Evolutionary conservation across 257 asterid genomes (phyloP).

Genomic region (Solanum pinnatisectum): DNA sequence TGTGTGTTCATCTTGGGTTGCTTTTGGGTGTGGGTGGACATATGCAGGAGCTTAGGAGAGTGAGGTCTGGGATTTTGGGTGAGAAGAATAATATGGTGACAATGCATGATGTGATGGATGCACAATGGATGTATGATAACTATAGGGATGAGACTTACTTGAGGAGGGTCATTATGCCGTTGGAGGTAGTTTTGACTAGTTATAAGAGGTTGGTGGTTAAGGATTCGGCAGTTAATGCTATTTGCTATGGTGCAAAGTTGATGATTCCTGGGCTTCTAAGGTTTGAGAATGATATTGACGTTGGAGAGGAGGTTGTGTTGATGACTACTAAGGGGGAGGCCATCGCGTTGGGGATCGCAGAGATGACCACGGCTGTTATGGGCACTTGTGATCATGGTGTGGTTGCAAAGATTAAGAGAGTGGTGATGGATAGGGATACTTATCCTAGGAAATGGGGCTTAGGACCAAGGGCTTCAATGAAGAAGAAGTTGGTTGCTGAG

Average conservation of each 20-base stretch:
- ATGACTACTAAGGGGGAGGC: conserved; percentile 98
- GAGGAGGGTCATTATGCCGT: conserved; percentile 89
- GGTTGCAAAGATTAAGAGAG: conserved; percentile 94
- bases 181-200: conserved; percentile 82
- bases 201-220: conserved; percentile 90
- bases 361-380: conserved; percentile 94
- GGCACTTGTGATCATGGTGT: conserved; percentile 96
- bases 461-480: conserved; percentile 91
- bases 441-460: conserved; percentile 97
- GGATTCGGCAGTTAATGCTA: conserved; percentile 91
- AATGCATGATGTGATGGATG: conserved; percentile 96
- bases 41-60: conserved; percentile 93
- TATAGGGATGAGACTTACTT: conserved; percentile 72
- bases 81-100: conserved; percentile 97
- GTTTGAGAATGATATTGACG: conserved; percentile 85
- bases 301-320: conserved; percentile 77
- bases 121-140: conserved; percentile 78
- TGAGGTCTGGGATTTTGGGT: conserved; percentile 78
- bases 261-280: conserved; percentile 93
- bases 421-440: conserved; percentile 96
- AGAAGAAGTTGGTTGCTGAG: conserved; percentile 77
- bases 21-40: conserved; percentile 87
- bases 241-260: conserved; percentile 84
- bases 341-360: conserved; percentile 78
- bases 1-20: conserved; percentile 93